phyloP scores from a whole-genome alignment of 768 basidiomycete genomes.

The Coprinopsis strossmayeri region DNA sequence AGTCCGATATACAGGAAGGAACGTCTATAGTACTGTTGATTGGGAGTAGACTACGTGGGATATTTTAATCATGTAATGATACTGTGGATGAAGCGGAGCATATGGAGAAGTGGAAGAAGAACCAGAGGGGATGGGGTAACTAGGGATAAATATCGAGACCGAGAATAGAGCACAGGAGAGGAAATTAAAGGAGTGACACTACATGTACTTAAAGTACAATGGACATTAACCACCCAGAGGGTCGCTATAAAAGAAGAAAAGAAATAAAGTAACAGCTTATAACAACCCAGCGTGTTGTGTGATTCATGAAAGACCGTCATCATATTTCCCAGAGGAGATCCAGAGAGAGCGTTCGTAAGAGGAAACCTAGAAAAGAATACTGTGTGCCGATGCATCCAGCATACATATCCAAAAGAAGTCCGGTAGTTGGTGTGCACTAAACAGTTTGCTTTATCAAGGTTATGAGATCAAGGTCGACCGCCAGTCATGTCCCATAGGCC shows the following conservation, averaged over 20 bases:
- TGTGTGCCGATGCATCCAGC: not conserved
- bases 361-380: not conserved
- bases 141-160: not conserved
- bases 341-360: not conserved
- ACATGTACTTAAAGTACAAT: not conserved
- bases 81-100: not conserved
- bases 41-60: not conserved
- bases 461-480: constrained; percentile 11
- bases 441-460: not conserved
- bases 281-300: too few species aligned
- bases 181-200: not conserved
- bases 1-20: not conserved
- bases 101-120: not conserved
- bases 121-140: not conserved
- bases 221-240: not conserved
- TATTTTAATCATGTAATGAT: not conserved
- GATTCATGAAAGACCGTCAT: constrained; percentile 1
- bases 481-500: constrained; percentile 10
- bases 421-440: not conserved
- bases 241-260: not conserved
- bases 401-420: constrained; percentile 5
- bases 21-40: constrained; percentile 3
- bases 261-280: too few species aligned
- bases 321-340: not conserved
- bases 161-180: not conserved